A percentile compares a stretch with the other conserved stretches of the same genome.
Evolutionary conservation across 768 basidiomycete genomes (phyloP).

Genomic region (Hydnum rufescens): DNA sequence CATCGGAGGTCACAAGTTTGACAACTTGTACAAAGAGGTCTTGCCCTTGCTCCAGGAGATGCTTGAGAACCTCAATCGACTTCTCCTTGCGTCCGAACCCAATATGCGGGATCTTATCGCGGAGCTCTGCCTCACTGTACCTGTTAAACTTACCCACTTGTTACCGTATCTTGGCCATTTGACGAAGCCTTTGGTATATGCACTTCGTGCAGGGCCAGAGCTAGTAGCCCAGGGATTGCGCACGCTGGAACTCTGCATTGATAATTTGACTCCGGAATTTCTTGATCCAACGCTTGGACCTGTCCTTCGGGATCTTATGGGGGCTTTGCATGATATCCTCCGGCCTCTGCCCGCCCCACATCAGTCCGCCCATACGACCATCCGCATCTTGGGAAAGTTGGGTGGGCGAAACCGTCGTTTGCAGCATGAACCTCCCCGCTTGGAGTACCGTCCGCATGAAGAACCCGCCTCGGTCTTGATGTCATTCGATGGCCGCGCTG

Average conservation of each 20-base stretch:
- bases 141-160: conserved; percentile 83
- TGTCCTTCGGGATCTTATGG: conserved; percentile 85
- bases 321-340: conserved; percentile 76
- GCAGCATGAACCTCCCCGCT: conserved; percentile 54
- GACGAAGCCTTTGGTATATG: conserved; percentile 89
- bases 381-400: conserved; percentile 89
- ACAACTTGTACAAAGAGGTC: conserved; percentile 88
- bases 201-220: conserved; percentile 70
- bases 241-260: conserved; percentile 95
- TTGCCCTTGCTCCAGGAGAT: conserved; percentile 91
- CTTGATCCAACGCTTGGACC: conserved; percentile 88
- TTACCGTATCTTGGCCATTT: conserved; percentile 87
- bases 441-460: conserved; percentile 51
- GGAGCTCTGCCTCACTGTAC: conserved; percentile 92
- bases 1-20: conserved; percentile 84
- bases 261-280: conserved; percentile 95
- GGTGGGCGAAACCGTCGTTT: conserved; percentile 85
- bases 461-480: conserved; percentile 51
- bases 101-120: conserved; percentile 76
- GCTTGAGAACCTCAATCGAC: conserved; percentile 83
- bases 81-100: conserved; percentile 34
- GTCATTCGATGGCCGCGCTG: conserved; percentile 46
- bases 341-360: conserved; percentile 80
- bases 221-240: conserved; percentile 88
- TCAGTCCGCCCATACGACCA: conserved; percentile 80